Evolutionary conservation across 768 basidiomycete genomes (phyloP).

Genomic region (Russula abietina): DNA sequence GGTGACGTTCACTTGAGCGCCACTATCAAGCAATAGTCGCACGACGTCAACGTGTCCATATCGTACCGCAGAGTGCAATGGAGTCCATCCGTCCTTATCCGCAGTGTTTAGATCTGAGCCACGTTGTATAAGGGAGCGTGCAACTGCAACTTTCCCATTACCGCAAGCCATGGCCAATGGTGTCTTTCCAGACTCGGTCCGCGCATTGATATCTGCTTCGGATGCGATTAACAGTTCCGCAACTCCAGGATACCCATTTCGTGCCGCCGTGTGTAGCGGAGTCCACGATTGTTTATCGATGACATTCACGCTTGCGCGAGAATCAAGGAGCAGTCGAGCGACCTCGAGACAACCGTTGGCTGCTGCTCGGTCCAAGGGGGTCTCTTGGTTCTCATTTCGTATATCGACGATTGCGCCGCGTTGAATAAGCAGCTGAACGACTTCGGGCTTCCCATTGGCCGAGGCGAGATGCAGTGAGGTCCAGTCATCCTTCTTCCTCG

Average conservation of each 20-base stretch:
- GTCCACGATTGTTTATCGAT: neutral
- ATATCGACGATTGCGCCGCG: neutral
- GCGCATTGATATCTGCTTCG: neutral
- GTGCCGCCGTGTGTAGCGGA: neutral
- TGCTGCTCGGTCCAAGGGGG: constrained; percentile 3
- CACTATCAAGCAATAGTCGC: neutral
- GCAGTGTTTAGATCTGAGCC: neutral
- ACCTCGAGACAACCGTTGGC: neutral
- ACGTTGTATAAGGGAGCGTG: neutral
- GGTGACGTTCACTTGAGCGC: no score
- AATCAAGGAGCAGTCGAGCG: neutral
- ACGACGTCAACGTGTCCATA: neutral
- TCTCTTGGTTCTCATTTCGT: neutral
- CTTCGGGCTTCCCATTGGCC: neutral
- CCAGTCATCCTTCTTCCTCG: constrained; percentile 2
- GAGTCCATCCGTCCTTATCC: neutral
- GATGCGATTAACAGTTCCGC: neutral
- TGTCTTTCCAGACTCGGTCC: neutral
- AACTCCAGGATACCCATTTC: neutral
- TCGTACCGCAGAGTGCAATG: neutral
- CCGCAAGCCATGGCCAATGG: neutral
- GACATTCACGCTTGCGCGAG: neutral
- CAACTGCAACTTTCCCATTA: neutral
- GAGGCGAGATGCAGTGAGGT: constrained; percentile 7
- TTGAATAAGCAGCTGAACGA: neutral